Percentiles rank a stretch among this genome's conserved stretches.
phyloP scores from a whole-genome alignment of 2,329 filamentous ascomycete genomes.

The Colletotrichum sojae region DNA sequence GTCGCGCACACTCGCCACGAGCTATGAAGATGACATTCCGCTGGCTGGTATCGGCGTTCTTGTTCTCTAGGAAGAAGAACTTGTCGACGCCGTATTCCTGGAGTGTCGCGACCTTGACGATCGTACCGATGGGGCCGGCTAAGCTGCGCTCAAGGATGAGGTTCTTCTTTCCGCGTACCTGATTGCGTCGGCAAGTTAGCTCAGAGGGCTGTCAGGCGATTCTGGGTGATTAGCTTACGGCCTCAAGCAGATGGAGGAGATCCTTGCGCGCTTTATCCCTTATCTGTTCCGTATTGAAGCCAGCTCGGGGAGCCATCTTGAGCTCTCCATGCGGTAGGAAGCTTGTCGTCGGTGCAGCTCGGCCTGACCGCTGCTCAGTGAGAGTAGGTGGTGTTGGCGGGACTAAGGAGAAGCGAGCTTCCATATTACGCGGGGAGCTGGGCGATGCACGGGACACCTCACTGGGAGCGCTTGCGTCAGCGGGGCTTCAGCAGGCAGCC shows the following conservation, averaged over 20 bases:
- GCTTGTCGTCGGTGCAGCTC: slow-evolving; percentile 15
- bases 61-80: slow-evolving; percentile 96
- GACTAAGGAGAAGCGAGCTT: slow-evolving; percentile 10
- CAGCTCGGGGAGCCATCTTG: slow-evolving; percentile 78
- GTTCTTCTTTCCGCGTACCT: slow-evolving; percentile 99
- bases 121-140: slow-evolving; percentile 88
- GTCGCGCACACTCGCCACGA: slow-evolving; percentile 87
- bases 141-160: slow-evolving; percentile 92
- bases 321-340: slow-evolving; percentile 62
- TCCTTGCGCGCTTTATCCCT: slow-evolving; percentile 88
- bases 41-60: slow-evolving; percentile 94
- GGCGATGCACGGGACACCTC: slow-evolving; percentile 21
- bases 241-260: slow-evolving; percentile 90
- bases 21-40: slow-evolving; percentile 96
- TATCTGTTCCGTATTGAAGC: slow-evolving; percentile 82
- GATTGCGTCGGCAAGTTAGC: slow-evolving; percentile 34
- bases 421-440: background rate
- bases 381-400: slow-evolving; percentile 8
- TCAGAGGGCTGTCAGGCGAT: slow-evolving; percentile 8
- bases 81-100: slow-evolving; percentile 99
- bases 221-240: slow-evolving; percentile 75
- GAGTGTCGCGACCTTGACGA: slow-evolving; percentile 95
- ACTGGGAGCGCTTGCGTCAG: slow-evolving; percentile 30
- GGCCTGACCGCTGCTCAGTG: slow-evolving; percentile 34
- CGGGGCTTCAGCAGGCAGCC: slow-evolving; percentile 20